Evolutionary conservation across 768 basidiomycete genomes (phyloP).

Genomic region (Xerocomus potaroensis): DNA sequence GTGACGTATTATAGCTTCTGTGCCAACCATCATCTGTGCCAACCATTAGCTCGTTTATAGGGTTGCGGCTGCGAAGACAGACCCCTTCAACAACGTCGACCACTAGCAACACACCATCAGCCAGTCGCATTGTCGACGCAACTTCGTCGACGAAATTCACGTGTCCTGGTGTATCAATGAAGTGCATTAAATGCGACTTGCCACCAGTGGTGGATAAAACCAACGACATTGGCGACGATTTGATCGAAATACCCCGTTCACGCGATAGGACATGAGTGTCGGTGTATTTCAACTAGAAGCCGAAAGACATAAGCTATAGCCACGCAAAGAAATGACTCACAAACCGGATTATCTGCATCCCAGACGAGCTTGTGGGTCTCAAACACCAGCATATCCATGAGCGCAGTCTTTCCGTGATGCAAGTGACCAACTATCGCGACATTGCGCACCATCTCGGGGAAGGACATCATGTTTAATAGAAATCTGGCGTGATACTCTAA

Average conservation of each 20-base stretch:
- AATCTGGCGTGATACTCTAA: constrained; percentile 52
- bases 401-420: constrained; percentile 95
- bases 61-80: constrained; percentile 27
- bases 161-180: constrained; percentile 97
- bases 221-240: constrained; percentile 95
- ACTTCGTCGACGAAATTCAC: constrained; percentile 99
- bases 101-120: constrained; percentile 88
- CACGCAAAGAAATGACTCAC: constrained; percentile 27
- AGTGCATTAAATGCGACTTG: constrained; percentile 90
- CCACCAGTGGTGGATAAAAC: constrained; percentile 79
- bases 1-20: constrained; percentile 84
- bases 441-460: constrained; percentile 94
- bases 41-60: constrained; percentile 10
- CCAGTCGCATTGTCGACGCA: constrained; percentile 78
- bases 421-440: constrained; percentile 95
- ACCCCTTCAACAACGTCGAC: constrained; percentile 99
- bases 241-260: constrained; percentile 88
- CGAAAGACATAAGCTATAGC: constrained; percentile 19
- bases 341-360: constrained; percentile 86
- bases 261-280: constrained; percentile 91
- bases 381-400: constrained; percentile 95
- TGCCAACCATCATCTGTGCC: constrained; percentile 82
- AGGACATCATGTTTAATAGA: constrained; percentile 83
- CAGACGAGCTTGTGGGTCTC: constrained; percentile 95
- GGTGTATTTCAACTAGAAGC: constrained; percentile 80